Percentiles rank a stretch among this genome's conserved stretches.
phyloP scores from a whole-genome alignment of 2,329 filamentous ascomycete species.

The Ascochyta rabiei region DNA sequence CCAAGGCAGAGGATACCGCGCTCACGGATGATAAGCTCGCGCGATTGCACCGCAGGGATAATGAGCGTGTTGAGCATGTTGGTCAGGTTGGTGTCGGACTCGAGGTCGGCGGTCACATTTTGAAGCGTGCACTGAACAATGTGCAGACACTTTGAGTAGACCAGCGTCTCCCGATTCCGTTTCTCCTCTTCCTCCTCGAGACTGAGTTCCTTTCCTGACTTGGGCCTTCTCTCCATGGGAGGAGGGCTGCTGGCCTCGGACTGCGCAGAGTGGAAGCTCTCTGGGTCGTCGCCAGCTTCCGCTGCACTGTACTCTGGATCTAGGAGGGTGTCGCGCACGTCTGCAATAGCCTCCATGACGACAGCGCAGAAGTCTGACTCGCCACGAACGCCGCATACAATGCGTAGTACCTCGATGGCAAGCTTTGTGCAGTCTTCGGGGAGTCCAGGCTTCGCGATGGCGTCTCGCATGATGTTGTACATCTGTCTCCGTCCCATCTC shows the following conservation, averaged over 20 bases:
- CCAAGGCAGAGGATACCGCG: constrained; percentile 88
- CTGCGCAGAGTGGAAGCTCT: constrained; percentile 91
- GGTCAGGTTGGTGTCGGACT: constrained; percentile 88
- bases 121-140: constrained; percentile 98
- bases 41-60: constrained; percentile 90
- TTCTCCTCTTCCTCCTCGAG: constrained; percentile 67
- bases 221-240: constrained; percentile 55
- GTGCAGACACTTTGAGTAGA: constrained; percentile 98
- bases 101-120: constrained; percentile 85
- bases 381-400: constrained; percentile 80
- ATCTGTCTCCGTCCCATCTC: constrained; percentile 95
- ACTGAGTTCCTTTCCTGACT: constrained; percentile 49
- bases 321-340: constrained; percentile 93
- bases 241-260: constrained; percentile 74
- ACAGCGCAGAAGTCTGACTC: constrained; percentile 84
- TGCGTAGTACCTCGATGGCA: constrained; percentile 78
- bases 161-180: constrained; percentile 87
- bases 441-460: constrained; percentile 81
- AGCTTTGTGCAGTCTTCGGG: constrained; percentile 94
- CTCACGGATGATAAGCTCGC: constrained; percentile 91
- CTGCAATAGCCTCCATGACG: constrained; percentile 90
- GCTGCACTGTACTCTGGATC: constrained; percentile 64
- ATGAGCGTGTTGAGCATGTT: constrained; percentile 98
- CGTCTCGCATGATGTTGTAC: constrained; percentile 87
- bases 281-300: constrained; percentile 42